phyloP scores from a whole-genome alignment of 2,329 filamentous ascomycete species.

The Alternaria sp. region DNA sequence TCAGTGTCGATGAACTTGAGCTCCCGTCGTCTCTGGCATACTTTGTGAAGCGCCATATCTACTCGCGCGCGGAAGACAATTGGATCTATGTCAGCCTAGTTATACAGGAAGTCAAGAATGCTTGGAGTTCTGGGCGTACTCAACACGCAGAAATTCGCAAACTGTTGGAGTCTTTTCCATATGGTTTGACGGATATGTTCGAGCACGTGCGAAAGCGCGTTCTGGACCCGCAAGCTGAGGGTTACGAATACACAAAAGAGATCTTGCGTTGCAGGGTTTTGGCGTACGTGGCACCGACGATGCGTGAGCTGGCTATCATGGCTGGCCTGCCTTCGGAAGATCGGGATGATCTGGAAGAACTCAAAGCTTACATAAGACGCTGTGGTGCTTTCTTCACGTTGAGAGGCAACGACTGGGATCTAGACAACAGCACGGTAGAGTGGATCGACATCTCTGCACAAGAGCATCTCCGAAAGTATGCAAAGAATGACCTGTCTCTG shows the following conservation, averaged over 20 bases:
- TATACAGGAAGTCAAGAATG: conserved; percentile 36
- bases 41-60: conserved; percentile 35
- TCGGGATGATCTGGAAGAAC: conserved; percentile 20
- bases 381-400: conserved; percentile 36
- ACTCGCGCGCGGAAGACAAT: conserved; percentile 32
- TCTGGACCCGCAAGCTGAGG: conserved; percentile 21
- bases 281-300: conserved; percentile 29
- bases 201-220: conserved; percentile 33
- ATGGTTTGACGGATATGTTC: conserved; percentile 36
- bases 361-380: conserved; percentile 29
- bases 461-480: conserved; percentile 30
- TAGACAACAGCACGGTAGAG: conserved; percentile 30
- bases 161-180: conserved; percentile 34
- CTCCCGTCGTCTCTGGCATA: conserved; percentile 29
- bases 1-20: conserved; percentile 24
- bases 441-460: conserved; percentile 34
- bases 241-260: conserved; percentile 37
- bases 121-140: conserved; percentile 15
- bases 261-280: conserved; percentile 30
- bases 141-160: conserved; percentile 29
- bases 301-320: conserved; percentile 35
- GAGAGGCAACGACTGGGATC: conserved; percentile 26
- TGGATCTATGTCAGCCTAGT: conserved; percentile 34
- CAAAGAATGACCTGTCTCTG: conserved; percentile 29
- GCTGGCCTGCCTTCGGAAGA: conserved; percentile 30